Evolutionary conservation across 768 basidiomycete genomes (phyloP), one percentile per base, ranked within the genome.

Genomic region (Phylloporus arenicola): DNA sequence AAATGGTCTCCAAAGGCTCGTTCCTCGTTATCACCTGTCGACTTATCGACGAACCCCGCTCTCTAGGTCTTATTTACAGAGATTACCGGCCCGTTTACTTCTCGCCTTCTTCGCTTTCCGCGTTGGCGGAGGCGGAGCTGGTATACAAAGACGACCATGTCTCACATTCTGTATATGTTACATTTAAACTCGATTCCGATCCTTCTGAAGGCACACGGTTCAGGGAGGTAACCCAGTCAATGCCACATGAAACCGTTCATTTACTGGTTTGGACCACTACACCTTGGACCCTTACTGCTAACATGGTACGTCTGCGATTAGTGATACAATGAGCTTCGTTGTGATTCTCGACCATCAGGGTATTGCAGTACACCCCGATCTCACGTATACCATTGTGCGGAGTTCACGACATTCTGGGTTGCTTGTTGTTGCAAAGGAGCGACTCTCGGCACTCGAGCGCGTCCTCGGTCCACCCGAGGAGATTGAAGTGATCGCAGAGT

Each of bases 261-360:
- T 58, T 96, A 10, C 72, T 92, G 16, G 87, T 95, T 4, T 99
- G 95, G 95, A 98, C 95, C 3, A 98, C 95, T 4, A 98, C 95
- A 0, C 90, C 95, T 1, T 99, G 95, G 95, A 98, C 92, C 4
- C 70, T 98, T 42, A 92, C 89, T 6, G 90, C 92, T 2, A 98
- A 99, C 62, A 92, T 93, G 88, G 93, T 92, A 57, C 37, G 77
- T 50, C 30, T 17, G 40, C 17, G 22, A n/a, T 6, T 41, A 22
- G 14, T 51, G 34, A 34, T 38, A 38, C 9, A 37, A 27, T n/a
- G 22, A 17, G 29, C 40, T 44, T 47, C 37, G 14, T 33, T 12
- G 9, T 54, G 31, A 52, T 9, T 37, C 34, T 24, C 29, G 40
- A 30, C 14, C n/a, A 14, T 29, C 34, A 95, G 94, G 93, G 85